Evolutionary conservation across 768 basidiomycete species (phyloP).

Genomic region (Psilocybe cyanescens): DNA sequence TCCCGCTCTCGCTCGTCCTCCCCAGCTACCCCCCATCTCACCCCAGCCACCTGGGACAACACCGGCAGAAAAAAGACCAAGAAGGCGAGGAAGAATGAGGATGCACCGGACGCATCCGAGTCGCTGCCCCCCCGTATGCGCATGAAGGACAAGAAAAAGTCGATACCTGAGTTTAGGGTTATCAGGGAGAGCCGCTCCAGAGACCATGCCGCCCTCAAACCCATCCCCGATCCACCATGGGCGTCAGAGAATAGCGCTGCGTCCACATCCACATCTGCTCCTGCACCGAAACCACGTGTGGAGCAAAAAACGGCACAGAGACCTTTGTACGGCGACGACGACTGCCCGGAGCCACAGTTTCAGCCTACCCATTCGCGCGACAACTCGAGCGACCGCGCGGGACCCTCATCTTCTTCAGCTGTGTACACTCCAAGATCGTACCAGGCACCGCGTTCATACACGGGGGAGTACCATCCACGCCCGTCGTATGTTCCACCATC

Average conservation of each 20-base stretch:
- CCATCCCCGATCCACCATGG: constrained; percentile 26
- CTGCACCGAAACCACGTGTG: background rate
- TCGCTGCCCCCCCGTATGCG: constrained; percentile 6
- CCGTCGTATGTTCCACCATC: background rate
- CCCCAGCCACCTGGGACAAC: background rate
- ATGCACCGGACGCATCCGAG: background rate
- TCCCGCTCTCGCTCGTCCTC: too few species aligned
- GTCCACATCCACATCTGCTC: too few species aligned
- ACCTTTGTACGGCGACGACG: too few species aligned
- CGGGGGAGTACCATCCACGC: background rate
- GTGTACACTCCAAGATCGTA: background rate
- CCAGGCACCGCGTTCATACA: background rate
- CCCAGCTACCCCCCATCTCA: background rate
- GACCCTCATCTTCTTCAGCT: background rate
- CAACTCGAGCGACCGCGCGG: too few species aligned
- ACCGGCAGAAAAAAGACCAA: background rate
- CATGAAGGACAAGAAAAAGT: background rate
- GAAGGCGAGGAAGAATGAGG: background rate
- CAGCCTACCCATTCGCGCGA: background rate
- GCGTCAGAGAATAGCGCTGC: constrained; percentile 1
- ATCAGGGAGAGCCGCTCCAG: constrained; percentile 5
- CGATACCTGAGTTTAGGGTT: constrained; percentile 2
- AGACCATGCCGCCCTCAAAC: constrained; percentile 8
- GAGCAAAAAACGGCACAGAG: background rate
- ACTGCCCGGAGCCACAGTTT: background rate